A percentile compares a stretch with the other conserved stretches of the same genome.
Conservation (phyloP, 768 basidiomycete species). For the Chiua virens region DNA sequence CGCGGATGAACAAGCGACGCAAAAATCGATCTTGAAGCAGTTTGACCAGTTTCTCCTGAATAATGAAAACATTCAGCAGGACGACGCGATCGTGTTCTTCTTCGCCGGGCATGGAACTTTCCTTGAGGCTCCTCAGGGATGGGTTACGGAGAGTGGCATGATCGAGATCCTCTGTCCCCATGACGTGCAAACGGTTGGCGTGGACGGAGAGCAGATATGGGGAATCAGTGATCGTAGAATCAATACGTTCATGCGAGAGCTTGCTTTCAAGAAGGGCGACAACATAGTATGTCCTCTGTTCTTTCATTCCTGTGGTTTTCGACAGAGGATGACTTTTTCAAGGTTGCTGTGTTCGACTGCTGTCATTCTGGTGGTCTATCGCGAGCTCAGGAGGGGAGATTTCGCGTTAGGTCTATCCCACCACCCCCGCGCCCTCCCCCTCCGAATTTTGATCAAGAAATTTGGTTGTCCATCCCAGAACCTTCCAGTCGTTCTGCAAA, state of each 20-base stretch:
- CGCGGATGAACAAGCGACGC: slow-evolving; percentile 12
- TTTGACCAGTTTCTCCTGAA: slow-evolving; percentile 12
- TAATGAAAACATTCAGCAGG: slow-evolving; percentile 6
- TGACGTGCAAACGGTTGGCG: slow-evolving; percentile 3
- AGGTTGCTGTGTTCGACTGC: slow-evolving; percentile 21
- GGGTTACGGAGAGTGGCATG: slow-evolving; percentile 13
- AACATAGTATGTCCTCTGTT: slow-evolving; percentile 12
- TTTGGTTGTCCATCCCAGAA: slow-evolving; percentile 5
- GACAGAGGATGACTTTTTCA: background rate
- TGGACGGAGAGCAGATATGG: slow-evolving; percentile 3
- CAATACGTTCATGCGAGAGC: slow-evolving; percentile 9
- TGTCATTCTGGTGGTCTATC: slow-evolving; percentile 22
- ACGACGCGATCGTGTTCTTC: slow-evolving; percentile 20
- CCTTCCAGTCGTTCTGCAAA: slow-evolving; percentile 6
- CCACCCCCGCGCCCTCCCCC: slow-evolving; percentile 13
- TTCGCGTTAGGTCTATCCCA: slow-evolving; percentile 8
- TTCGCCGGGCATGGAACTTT: slow-evolving; percentile 19
- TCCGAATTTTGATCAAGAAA: slow-evolving; percentile 10
- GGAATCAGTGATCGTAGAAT: slow-evolving; percentile 18
- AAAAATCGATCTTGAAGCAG: background rate
- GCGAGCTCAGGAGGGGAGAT: background rate
- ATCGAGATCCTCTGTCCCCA: slow-evolving; percentile 16
- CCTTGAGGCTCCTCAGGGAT: slow-evolving; percentile 10
- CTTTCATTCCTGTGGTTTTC: background rate
- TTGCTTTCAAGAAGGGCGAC: slow-evolving; percentile 18